A percentile compares a stretch with the other conserved stretches of the same genome.
These are phyloP conservation scores for Avena sativa DNA, from an alignment of 176 grass and related monocot species.

Conservation along the genomic window DNA sequence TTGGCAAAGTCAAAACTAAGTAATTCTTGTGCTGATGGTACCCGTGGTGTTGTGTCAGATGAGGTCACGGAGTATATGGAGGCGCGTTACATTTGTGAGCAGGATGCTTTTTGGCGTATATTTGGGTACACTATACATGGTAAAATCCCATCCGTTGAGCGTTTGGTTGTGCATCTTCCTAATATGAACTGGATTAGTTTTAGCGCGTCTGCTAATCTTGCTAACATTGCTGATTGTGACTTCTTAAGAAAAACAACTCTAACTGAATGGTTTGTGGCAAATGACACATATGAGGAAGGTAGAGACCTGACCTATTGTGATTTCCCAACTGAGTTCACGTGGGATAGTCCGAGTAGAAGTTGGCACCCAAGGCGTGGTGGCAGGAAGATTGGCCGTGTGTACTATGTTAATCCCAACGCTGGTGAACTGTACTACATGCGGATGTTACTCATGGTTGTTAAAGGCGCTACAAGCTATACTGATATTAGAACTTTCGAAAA, in stretches of 20 bases:
- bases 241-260: background rate
- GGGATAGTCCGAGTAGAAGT: background rate
- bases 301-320: background rate
- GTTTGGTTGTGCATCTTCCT: background rate
- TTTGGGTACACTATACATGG: background rate
- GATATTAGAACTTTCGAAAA: background rate
- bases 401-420: background rate
- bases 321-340: background rate
- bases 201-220: too few relatives aligned
- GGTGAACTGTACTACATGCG: background rate
- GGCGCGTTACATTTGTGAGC: background rate
- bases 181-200: background rate
- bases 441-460: background rate
- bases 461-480: background rate
- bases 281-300: too few relatives aligned
- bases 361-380: background rate
- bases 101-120: background rate
- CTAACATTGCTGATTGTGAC: too few relatives aligned
- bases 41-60: too few relatives aligned
- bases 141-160: background rate
- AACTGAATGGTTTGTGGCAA: background rate
- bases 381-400: too few relatives aligned
- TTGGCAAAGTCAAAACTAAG: too few relatives aligned
- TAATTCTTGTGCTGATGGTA: too few relatives aligned
- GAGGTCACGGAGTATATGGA: too few relatives aligned